phyloP scores from a whole-genome alignment of 2,329 filamentous ascomycete species.

The Orbilia blumenaviensis region DNA sequence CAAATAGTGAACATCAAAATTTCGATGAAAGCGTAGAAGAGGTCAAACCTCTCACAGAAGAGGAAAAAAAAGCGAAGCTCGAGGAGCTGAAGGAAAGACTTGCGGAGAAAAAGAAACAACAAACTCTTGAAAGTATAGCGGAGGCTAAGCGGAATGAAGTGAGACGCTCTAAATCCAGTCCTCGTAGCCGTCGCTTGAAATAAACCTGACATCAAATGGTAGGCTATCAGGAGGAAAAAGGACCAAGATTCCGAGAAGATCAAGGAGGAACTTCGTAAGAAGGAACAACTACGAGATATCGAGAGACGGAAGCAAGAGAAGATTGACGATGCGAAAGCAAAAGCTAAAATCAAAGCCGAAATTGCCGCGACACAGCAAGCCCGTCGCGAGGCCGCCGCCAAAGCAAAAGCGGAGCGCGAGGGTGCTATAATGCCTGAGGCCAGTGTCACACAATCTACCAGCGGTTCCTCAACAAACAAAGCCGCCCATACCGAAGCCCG shows the following conservation, averaged over 20 bases:
- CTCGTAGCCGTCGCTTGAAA: background rate
- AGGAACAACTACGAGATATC: constrained; percentile 92
- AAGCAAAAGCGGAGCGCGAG: constrained; percentile 84
- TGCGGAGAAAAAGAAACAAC: constrained; percentile 74
- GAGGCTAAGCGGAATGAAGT: constrained; percentile 88
- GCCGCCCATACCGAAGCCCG: constrained; percentile 76
- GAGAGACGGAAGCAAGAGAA: constrained; percentile 88
- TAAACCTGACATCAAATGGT: constrained; percentile 22
- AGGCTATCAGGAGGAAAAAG: constrained; percentile 79
- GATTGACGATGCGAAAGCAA: constrained; percentile 81
- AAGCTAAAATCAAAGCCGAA: constrained; percentile 88
- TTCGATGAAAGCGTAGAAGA: constrained; percentile 95
- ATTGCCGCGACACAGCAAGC: constrained; percentile 95
- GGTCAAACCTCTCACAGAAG: constrained; percentile 86
- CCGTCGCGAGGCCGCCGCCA: constrained; percentile 82
- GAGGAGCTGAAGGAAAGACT: constrained; percentile 74
- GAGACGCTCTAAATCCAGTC: constrained; percentile 48
- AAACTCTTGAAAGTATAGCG: constrained; percentile 77
- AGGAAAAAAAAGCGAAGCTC: constrained; percentile 84
- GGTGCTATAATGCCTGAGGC: constrained; percentile 69
- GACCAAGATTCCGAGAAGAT: constrained; percentile 87
- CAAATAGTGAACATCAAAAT: constrained; percentile 77
- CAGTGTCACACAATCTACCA: constrained; percentile 60
- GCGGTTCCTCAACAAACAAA: constrained; percentile 65
- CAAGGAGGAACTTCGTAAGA: constrained; percentile 86